Evolutionary conservation across 2,329 filamentous ascomycete species (phyloP), one percentile per base, ranked within the genome.

Genomic region (Fusarium burgessii): DNA sequence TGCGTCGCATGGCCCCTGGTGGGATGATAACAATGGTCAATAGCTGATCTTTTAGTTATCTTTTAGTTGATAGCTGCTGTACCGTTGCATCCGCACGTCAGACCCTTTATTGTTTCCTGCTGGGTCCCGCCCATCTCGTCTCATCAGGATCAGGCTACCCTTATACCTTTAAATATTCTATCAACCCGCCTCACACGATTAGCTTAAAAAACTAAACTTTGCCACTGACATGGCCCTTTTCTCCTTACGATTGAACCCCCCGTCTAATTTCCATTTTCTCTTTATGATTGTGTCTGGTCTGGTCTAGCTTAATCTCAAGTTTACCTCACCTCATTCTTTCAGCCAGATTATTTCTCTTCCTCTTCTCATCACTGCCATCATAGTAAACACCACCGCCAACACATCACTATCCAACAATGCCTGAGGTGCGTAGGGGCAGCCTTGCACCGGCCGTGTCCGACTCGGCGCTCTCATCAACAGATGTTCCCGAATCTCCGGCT

Each of bases 381-480:
- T 25, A 50, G 41, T 17, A 46, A 47, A 42, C 23, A 52, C 20
- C 47, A 35, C 20, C 23, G 33, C 36, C 38, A 58, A 43, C 40
- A 23, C 35, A 27, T 35, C 23, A 18, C 46, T 40, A 32, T 38
- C 41, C 52, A 42, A 74, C 47, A 32, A 79, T 79, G 78, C 77
- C 78, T 49, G 74, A 79, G 62, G 72, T 78, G 56, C 72, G 76
- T 52, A 69, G 73, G 68, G 78, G 76, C 29, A 77, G 74, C 43
- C 61, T 73, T 23, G 66, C 74, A 38, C 58, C 66, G 27, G 45
- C 66, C 29, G 45, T 70, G 57, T 71, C 75, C 35, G 70, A 75
- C 58, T 62, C 73, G 43, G 59, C 71, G 27, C 51, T 76, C 17
- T 50, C 74, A 45, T 68, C 70, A 23, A 55, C 55, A 56, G 57